Base-by-base conservation (phyloP, 1,139 yeast genomes). In the Kluyveromyces sp. region DNA sequence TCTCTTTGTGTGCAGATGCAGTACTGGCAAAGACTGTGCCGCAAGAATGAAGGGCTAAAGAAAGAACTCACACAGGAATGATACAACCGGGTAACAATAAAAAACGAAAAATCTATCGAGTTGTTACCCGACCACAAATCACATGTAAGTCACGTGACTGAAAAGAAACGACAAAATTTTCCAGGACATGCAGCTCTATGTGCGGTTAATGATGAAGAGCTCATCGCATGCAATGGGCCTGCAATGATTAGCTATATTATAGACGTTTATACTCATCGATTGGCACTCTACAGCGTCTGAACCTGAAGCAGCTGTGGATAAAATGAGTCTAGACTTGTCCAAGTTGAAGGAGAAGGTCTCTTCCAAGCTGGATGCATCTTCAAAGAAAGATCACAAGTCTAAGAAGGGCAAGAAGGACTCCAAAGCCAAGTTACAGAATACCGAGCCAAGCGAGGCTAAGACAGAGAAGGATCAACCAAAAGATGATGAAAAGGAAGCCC, bases 291-390 rank as follows among this genome's bases (percentile, higher is more conserved):
- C n/a, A n/a, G n/a, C n/a, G n/a, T n/a, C n/a, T n/a, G n/a, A 22
- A 6, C 26, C 26, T 6, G 26, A 22, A 22, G 26, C 26, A 6
- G 9, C 8, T 9, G 6, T 6, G 26, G 26, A 22, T 11, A 33
- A 18, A n/a, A 48, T 48, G 48, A 48, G 50, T 38, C 33, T 53
- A n/a, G 54, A 73, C 60, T 66, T 79, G 56, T 60, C 78, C 43
- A 73, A 80, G 39, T 66, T 79, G 61, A 77, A 73, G 63, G 82
- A 75, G 53, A 78, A 74, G 64, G 75, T 80, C 43, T 65, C 80
- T 36, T 48, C 60, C 43, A 53, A 57, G 50, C 48, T 60, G 45
- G 55, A 51, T 43, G 60, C 56, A 33, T 57, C 60, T 46, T 56
- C 51, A 29, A 49, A 49, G 31, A 57, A 56, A 43, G 45, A 42